Evolutionary conservation across 805 yeast species (phyloP).

Genomic region (Yarrowia sp.): DNA sequence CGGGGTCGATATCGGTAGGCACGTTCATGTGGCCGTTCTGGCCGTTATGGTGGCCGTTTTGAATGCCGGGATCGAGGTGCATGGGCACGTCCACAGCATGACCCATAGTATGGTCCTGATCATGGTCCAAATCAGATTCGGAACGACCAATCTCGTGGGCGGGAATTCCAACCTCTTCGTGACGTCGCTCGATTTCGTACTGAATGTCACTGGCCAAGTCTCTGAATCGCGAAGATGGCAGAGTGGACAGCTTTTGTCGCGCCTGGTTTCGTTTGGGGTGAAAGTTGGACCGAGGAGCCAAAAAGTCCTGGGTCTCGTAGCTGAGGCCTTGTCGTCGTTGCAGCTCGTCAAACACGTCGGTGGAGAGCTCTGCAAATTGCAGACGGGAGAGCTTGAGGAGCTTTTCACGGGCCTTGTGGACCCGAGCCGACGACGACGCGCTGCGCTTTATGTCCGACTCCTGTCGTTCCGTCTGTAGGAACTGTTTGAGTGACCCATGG

Average conservation of each 20-base stretch:
- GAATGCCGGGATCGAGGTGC: background rate
- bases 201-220: conserved; percentile 89
- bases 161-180: conserved; percentile 30
- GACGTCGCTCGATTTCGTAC: conserved; percentile 79
- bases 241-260: conserved; percentile 80
- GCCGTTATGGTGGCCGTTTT: background rate
- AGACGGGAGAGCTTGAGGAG: conserved; percentile 69
- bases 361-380: conserved; percentile 85
- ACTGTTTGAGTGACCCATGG: conserved; percentile 23
- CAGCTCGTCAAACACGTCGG: conserved; percentile 93
- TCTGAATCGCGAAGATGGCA: conserved; percentile 77
- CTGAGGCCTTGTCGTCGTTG: conserved; percentile 59
- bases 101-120: conserved; percentile 7
- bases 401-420: conserved; percentile 75
- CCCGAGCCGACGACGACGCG: conserved; percentile 27
- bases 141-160: background rate
- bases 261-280: conserved; percentile 97
- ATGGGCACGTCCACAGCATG: conserved; percentile 5
- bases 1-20: background rate
- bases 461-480: background rate
- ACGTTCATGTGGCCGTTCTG: background rate
- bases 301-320: conserved; percentile 42
- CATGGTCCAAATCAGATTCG: background rate
- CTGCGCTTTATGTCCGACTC: conserved; percentile 17
- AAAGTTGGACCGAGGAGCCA: conserved; percentile 67